These are phyloP conservation scores for Neurospora africana DNA, from an alignment of 495 filamentous ascomycete genomes.

Conservation along the genomic window DNA sequence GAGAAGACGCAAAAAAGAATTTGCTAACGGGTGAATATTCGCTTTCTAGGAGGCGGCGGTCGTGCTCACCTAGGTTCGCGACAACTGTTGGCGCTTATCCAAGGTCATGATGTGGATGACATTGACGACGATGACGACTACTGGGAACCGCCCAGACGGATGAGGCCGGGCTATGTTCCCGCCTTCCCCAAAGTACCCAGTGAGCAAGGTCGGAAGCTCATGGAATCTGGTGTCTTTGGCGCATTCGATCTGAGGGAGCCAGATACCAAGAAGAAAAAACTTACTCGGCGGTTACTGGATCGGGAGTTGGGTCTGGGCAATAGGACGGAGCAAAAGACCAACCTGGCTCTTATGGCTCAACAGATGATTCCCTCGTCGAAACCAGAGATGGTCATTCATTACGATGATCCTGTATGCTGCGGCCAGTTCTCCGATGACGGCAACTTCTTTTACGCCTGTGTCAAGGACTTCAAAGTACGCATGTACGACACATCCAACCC, in stretches of 20 bases:
- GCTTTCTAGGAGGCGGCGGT: conserved; percentile 17
- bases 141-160: conserved; percentile 7
- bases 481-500: conserved; percentile 98
- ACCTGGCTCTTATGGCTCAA: conserved; percentile 51
- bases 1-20: conserved; percentile 19
- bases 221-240: conserved; percentile 72
- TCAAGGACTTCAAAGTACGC: conserved; percentile 84
- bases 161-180: conserved; percentile 28
- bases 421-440: conserved; percentile 96
- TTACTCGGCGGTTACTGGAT: conserved; percentile 61
- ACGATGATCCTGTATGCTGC: conserved; percentile 75
- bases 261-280: conserved; percentile 43
- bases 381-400: conserved; percentile 83
- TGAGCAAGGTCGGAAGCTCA: conserved; percentile 61
- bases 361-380: conserved; percentile 58
- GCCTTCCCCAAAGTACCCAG: conserved; percentile 67
- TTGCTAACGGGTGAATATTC: not conserved
- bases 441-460: conserved; percentile 94
- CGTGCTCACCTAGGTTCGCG: not conserved
- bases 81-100: conserved; percentile 1
- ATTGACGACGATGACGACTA: conserved; percentile 28
- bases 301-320: conserved; percentile 64
- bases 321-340: conserved; percentile 39
- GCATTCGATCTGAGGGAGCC: conserved; percentile 44
- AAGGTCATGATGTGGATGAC: not conserved